phyloP scores from a whole-genome alignment of 2,329 filamentous ascomycete species.

The Aschersonia sp. region DNA sequence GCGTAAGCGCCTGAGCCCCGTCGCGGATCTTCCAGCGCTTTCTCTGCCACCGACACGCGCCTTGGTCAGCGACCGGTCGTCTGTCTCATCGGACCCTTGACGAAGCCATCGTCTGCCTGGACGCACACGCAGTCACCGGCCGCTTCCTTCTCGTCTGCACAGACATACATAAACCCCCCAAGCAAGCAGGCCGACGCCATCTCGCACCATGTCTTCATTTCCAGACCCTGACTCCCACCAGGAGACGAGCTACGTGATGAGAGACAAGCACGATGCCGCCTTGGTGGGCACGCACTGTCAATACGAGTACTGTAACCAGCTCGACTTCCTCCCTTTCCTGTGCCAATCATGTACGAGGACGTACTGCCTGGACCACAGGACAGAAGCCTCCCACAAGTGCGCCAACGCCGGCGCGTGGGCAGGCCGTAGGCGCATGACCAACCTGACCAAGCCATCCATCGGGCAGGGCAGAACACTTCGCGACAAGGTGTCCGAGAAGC shows the following conservation, averaged over 20 bases:
- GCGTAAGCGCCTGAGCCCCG: conserved; percentile 4
- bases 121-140: no score
- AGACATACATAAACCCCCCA: no score
- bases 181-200: neutral
- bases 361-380: conserved; percentile 89
- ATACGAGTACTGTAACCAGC: conserved; percentile 78
- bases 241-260: conserved; percentile 56
- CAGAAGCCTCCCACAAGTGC: conserved; percentile 67
- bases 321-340: conserved; percentile 90
- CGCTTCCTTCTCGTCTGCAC: no score
- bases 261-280: conserved; percentile 58
- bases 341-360: conserved; percentile 79
- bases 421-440: conserved; percentile 36
- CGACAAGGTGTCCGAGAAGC: conserved; percentile 45
- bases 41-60: conserved; percentile 1
- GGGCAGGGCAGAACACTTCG: conserved; percentile 39
- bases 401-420: conserved; percentile 47
- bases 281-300: conserved; percentile 87
- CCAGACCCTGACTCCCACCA: conserved; percentile 20
- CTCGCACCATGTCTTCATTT: conserved; percentile 36
- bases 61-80: conserved; percentile 1
- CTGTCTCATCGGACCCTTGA: neutral
- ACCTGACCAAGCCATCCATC: conserved; percentile 36
- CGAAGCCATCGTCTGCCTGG: conserved; percentile 4
- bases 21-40: conserved; percentile 3